Conservation (phyloP, 2,329 filamentous ascomycete genomes). For the Lachnellula cervina region DNA sequence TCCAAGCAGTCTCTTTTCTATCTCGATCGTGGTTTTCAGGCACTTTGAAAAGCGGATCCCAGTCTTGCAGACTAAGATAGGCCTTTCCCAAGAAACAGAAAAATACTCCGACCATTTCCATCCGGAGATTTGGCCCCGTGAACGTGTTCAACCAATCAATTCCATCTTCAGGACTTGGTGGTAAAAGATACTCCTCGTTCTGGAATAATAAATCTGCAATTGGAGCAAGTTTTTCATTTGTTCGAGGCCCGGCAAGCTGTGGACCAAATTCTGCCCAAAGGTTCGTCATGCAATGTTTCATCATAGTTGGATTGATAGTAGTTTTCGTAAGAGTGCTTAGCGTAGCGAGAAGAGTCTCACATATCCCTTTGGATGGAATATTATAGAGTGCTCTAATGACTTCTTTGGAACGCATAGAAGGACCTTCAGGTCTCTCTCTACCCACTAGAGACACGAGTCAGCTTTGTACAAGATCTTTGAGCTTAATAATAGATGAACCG, state of each 20-base stretch:
- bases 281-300: slow-evolving; percentile 17
- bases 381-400: slow-evolving; percentile 23
- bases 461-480: background rate
- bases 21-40: slow-evolving; percentile 22
- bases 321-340: slow-evolving; percentile 9
- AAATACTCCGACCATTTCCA: slow-evolving; percentile 28
- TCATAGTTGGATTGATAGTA: slow-evolving; percentile 16
- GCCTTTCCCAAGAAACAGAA: slow-evolving; percentile 27
- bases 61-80: slow-evolving; percentile 24
- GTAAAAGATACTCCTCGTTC: slow-evolving; percentile 25
- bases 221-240: slow-evolving; percentile 13
- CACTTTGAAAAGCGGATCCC: slow-evolving; percentile 22
- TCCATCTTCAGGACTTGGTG: slow-evolving; percentile 23
- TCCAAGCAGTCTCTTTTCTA: slow-evolving; percentile 26
- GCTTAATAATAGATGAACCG: background rate
- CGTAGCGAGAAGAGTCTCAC: slow-evolving; percentile 14
- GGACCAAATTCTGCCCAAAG: slow-evolving; percentile 22
- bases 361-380: slow-evolving; percentile 24
- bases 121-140: slow-evolving; percentile 24
- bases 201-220: slow-evolving; percentile 24
- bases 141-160: slow-evolving; percentile 28
- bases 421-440: slow-evolving; percentile 17
- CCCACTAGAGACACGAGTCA: slow-evolving; percentile 14
- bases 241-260: slow-evolving; percentile 16
- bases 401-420: slow-evolving; percentile 18